phyloP scores from a whole-genome alignment of 352 stramenopile genomes.

The Globisporangium okanoganense region DNA sequence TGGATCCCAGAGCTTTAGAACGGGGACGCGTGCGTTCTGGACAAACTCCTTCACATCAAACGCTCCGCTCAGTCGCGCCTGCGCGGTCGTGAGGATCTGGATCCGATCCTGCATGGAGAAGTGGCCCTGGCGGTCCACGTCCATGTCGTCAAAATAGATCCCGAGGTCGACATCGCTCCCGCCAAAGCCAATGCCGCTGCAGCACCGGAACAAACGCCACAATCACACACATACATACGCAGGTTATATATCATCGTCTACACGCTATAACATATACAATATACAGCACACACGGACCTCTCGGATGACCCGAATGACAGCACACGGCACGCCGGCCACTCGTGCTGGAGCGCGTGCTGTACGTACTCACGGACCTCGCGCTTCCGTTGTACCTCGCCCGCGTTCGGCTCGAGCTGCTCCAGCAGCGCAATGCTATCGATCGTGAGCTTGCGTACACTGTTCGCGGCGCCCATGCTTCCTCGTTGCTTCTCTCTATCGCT shows the following conservation, averaged over 20 bases:
- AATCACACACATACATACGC: slow-evolving; percentile 9
- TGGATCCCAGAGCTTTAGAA: slow-evolving; percentile 77
- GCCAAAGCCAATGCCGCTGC: slow-evolving; percentile 67
- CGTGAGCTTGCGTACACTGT: slow-evolving; percentile 78
- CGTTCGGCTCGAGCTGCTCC: slow-evolving; percentile 78
- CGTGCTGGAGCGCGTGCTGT: slow-evolving; percentile 37
- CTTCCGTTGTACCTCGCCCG: slow-evolving; percentile 47
- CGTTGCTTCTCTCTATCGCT: slow-evolving; percentile 7
- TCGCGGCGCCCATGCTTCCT: slow-evolving; percentile 63
- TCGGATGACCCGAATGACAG: slow-evolving; percentile 76
- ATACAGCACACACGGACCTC: slow-evolving; percentile 32
- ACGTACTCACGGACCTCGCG: slow-evolving; percentile 40
- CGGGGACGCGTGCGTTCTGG: slow-evolving; percentile 62
- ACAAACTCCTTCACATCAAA: slow-evolving; percentile 76
- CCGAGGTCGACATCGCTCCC: slow-evolving; percentile 78
- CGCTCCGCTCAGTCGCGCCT: slow-evolving; percentile 26
- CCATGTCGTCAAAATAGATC: slow-evolving; percentile 76
- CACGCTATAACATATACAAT: neutral
- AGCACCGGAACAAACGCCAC: neutral
- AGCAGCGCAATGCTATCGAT: slow-evolving; percentile 76
- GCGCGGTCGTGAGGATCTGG: slow-evolving; percentile 50
- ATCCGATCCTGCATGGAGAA: slow-evolving; percentile 56
- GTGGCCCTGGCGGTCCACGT: slow-evolving; percentile 50
- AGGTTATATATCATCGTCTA: neutral
- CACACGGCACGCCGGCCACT: slow-evolving; percentile 64